These are phyloP conservation scores for Amanita inopinata DNA, from an alignment of 768 basidiomycete genomes.

Conservation along the genomic window DNA sequence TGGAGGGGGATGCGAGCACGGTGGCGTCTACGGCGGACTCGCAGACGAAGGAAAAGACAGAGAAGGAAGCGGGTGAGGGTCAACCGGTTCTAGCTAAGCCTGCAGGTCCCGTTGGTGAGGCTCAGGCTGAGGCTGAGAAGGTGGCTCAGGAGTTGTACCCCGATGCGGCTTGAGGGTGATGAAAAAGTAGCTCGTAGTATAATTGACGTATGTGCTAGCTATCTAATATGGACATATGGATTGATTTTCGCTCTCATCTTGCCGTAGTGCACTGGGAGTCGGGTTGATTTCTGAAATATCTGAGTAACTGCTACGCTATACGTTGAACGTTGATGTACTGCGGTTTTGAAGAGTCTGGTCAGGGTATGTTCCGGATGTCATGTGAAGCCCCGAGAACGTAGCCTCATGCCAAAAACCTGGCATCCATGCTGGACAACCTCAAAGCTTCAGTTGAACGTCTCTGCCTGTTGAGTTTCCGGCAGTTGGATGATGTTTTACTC, in stretches of 20 bases:
- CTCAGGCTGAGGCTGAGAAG: constrained; percentile 40
- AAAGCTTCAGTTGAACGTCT: too few species aligned
- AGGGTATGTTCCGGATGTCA: too few species aligned
- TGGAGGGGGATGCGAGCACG: constrained; percentile 5
- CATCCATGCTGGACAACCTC: too few species aligned
- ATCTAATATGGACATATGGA: background rate
- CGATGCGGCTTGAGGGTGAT: constrained; percentile 18
- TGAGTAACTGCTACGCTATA: too few species aligned
- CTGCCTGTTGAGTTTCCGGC: too few species aligned
- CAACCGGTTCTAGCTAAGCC: constrained; percentile 12
- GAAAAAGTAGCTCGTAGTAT: background rate
- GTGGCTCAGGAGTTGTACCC: constrained; percentile 48
- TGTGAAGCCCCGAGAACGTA: too few species aligned
- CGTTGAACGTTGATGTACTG: too few species aligned
- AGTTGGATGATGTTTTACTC: too few species aligned
- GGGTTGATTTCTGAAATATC: too few species aligned
- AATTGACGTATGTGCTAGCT: constrained; percentile 1
- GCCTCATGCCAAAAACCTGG: too few species aligned
- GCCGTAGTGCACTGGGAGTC: too few species aligned
- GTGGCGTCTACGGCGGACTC: constrained; percentile 7
- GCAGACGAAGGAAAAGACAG: constrained; percentile 5
- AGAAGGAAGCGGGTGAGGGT: background rate
- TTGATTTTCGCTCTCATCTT: background rate
- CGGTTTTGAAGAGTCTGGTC: too few species aligned
- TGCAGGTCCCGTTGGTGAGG: constrained; percentile 38